phyloP scores from a whole-genome alignment of 2,329 filamentous ascomycete species.

The Trichoderma harzianum region DNA sequence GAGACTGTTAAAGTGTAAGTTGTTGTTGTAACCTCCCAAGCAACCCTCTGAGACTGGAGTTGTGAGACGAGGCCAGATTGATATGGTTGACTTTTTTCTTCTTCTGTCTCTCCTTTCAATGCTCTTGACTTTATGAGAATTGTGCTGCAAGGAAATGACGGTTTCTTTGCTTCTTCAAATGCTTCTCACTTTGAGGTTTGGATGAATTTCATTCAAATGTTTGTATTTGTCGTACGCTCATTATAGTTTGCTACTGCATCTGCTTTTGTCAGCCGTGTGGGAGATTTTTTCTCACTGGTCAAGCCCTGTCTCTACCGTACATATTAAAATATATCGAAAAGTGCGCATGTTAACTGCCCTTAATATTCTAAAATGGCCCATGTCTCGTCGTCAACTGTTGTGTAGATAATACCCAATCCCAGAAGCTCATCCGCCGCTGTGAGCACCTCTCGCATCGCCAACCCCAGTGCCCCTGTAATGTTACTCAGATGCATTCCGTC shows the following conservation, averaged over 20 bases:
- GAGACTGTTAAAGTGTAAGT: slow-evolving; percentile 17
- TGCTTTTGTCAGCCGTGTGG: background rate
- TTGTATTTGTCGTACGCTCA: background rate
- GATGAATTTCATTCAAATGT: background rate
- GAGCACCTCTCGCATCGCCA: slow-evolving; percentile 68
- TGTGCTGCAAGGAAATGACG: background rate
- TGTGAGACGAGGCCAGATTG: background rate
- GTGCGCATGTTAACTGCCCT: background rate
- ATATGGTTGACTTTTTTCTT: background rate
- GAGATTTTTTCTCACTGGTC: background rate
- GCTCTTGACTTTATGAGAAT: background rate
- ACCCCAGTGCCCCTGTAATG: slow-evolving; percentile 62
- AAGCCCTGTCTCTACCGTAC: slow-evolving; percentile 13
- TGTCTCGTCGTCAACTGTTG: slow-evolving; percentile 88
- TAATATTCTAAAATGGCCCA: slow-evolving; percentile 73
- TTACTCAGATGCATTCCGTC: slow-evolving; percentile 81
- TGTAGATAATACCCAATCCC: slow-evolving; percentile 72
- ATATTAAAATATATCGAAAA: background rate
- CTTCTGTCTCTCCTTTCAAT: background rate
- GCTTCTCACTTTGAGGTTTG: background rate
- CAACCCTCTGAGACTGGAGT: background rate
- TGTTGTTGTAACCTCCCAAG: background rate
- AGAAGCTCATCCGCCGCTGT: slow-evolving; percentile 80
- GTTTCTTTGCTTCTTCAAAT: background rate
- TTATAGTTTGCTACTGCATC: background rate